phyloP scores from a whole-genome alignment of 225 moss, liverwort and hornwort species.

The Physcomitrellopsis africana region DNA sequence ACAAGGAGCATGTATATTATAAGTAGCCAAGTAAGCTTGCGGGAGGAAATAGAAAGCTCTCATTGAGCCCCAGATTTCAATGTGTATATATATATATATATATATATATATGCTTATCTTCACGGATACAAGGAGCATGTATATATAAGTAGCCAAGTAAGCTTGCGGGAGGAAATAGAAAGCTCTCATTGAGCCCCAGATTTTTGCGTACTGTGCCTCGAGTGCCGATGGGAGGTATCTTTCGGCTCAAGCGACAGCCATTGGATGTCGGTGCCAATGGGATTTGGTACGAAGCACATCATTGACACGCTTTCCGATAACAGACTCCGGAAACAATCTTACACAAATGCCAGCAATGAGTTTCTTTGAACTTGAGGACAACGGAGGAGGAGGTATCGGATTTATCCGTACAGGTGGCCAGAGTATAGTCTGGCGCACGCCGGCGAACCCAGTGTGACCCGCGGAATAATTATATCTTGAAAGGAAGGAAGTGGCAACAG shows the following conservation, averaged over 20 bases:
- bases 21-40: background rate
- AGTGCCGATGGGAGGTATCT: slow-evolving; percentile 36
- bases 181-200: slow-evolving; percentile 8
- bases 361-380: background rate
- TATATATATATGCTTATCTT: background rate
- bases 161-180: slow-evolving; percentile 19
- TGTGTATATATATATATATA: too few relatives aligned
- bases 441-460: too few relatives aligned
- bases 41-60: slow-evolving; percentile 23
- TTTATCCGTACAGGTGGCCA: too few relatives aligned
- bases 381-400: background rate
- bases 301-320: slow-evolving; percentile 29
- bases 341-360: background rate
- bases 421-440: too few relatives aligned
- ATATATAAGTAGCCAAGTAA: background rate
- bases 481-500: too few relatives aligned
- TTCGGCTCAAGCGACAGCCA: background rate
- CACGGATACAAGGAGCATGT: slow-evolving; percentile 13
- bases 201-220: slow-evolving; percentile 21
- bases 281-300: background rate
- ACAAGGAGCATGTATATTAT: slow-evolving; percentile 15
- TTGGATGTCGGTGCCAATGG: slow-evolving; percentile 31
- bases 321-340: slow-evolving; percentile 20
- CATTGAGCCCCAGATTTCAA: slow-evolving; percentile 19
- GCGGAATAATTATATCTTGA: too few relatives aligned